Conservation (phyloP, 2,329 filamentous ascomycete genomes). For the Dothistroma pini region DNA sequence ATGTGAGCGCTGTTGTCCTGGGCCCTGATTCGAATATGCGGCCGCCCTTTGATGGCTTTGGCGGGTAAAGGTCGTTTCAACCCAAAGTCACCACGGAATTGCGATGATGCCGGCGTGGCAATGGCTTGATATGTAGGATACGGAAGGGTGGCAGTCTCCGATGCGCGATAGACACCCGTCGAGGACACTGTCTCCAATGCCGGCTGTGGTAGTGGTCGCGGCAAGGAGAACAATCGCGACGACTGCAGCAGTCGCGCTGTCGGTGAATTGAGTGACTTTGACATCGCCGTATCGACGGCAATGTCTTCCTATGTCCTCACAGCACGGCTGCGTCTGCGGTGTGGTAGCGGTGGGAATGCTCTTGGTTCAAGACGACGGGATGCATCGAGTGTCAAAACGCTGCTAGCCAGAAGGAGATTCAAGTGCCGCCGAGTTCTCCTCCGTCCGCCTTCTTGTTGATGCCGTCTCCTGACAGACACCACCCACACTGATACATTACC, state of each 20-base stretch:
- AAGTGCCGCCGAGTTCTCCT: neutral
- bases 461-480: neutral
- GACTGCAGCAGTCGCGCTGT: slow-evolving; percentile 70
- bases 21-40: slow-evolving; percentile 69
- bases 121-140: slow-evolving; percentile 83
- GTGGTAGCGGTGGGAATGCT: neutral
- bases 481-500: neutral
- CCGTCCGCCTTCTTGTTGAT: neutral
- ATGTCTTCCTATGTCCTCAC: neutral
- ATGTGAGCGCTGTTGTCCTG: slow-evolving; percentile 72
- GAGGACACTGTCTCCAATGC: slow-evolving; percentile 42
- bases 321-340: neutral
- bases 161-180: slow-evolving; percentile 51
- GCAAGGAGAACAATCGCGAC: slow-evolving; percentile 87
- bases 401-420: neutral
- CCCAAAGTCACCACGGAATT: slow-evolving; percentile 83
- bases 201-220: slow-evolving; percentile 66
- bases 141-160: slow-evolving; percentile 67
- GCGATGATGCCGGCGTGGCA: slow-evolving; percentile 68
- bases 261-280: slow-evolving; percentile 49
- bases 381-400: neutral
- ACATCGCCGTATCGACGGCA: slow-evolving; percentile 28
- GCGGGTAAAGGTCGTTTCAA: slow-evolving; percentile 80
- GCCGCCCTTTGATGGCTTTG: slow-evolving; percentile 69
- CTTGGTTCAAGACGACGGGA: neutral